A percentile compares a stretch with the other conserved stretches of the same genome.
These are phyloP conservation scores for Lactarius indigo DNA, from an alignment of 768 basidiomycete genomes.

Conservation along the genomic window DNA sequence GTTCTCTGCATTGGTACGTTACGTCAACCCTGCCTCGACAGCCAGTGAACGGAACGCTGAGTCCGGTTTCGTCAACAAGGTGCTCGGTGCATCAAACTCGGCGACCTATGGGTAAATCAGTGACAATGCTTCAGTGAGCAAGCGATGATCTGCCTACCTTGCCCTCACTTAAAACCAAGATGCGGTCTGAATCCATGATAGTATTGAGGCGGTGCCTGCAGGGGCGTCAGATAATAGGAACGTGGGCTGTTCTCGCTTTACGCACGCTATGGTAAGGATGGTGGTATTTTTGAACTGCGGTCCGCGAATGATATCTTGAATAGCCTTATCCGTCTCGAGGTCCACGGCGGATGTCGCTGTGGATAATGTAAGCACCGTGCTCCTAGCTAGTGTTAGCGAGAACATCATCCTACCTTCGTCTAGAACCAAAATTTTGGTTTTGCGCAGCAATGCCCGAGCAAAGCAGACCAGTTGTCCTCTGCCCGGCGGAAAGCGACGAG, in stretches of 20 bases:
- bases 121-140: background rate
- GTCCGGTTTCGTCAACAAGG: constrained; percentile 53
- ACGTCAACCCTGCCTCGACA: constrained; percentile 55
- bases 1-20: background rate
- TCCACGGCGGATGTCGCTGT: constrained; percentile 87
- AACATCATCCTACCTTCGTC: constrained; percentile 65
- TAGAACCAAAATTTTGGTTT: constrained; percentile 86
- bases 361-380: constrained; percentile 6
- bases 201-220: constrained; percentile 76
- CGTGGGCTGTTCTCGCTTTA: constrained; percentile 24
- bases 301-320: constrained; percentile 84
- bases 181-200: constrained; percentile 74
- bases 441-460: constrained; percentile 75
- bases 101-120: constrained; percentile 42
- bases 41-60: constrained; percentile 63
- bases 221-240: background rate
- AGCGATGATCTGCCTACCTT: constrained; percentile 38
- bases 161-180: constrained; percentile 83
- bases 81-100: constrained; percentile 75
- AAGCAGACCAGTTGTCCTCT: constrained; percentile 88
- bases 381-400: constrained; percentile 1
- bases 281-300: constrained; percentile 74
- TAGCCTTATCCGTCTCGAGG: constrained; percentile 82
- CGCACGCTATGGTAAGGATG: constrained; percentile 83
- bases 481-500: constrained; percentile 77